A percentile compares a stretch with the other conserved stretches of the same genome.
These are phyloP conservation scores for Delitschia confertaspora DNA, from an alignment of 495 filamentous ascomycete genomes.

Conservation along the genomic window DNA sequence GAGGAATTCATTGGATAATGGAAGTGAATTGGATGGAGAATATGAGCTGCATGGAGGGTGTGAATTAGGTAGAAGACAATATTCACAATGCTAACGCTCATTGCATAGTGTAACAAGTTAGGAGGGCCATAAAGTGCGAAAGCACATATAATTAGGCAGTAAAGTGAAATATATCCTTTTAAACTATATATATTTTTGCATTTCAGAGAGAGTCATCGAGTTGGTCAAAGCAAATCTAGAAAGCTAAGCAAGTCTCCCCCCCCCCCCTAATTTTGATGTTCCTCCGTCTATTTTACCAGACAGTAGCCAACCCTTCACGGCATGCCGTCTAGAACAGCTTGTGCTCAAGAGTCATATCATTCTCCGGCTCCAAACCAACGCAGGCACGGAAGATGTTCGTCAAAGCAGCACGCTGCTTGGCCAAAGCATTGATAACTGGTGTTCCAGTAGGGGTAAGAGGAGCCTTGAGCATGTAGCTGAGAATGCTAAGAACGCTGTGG, in stretches of 20 bases:
- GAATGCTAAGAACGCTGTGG: constrained; percentile 93
- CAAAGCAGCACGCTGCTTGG: constrained; percentile 90
- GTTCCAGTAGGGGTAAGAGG: constrained; percentile 92
- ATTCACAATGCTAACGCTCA: not conserved
- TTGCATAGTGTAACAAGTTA: not conserved
- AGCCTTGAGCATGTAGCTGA: constrained; percentile 99
- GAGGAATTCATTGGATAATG: not conserved
- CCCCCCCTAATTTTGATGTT: not conserved
- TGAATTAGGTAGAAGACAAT: not conserved
- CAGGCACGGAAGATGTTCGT: constrained; percentile 99
- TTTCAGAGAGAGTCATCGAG: too few species aligned
- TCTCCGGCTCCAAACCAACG: constrained; percentile 94
- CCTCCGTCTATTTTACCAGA: not conserved
- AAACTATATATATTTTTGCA: not conserved
- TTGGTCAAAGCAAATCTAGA: too few species aligned
- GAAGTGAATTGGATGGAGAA: not conserved
- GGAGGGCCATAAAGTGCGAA: not conserved
- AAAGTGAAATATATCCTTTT: not conserved
- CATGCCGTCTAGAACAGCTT: constrained; percentile 66
- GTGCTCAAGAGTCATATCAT: constrained; percentile 98
- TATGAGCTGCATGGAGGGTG: not conserved
- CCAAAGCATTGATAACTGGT: constrained; percentile 90
- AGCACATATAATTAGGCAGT: not conserved
- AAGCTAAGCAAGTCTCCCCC: too few species aligned
- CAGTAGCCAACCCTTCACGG: not conserved